phyloP scores from a whole-genome alignment of 1,284 basidiomycete genomes.

The Ustilago xerochloae region DNA sequence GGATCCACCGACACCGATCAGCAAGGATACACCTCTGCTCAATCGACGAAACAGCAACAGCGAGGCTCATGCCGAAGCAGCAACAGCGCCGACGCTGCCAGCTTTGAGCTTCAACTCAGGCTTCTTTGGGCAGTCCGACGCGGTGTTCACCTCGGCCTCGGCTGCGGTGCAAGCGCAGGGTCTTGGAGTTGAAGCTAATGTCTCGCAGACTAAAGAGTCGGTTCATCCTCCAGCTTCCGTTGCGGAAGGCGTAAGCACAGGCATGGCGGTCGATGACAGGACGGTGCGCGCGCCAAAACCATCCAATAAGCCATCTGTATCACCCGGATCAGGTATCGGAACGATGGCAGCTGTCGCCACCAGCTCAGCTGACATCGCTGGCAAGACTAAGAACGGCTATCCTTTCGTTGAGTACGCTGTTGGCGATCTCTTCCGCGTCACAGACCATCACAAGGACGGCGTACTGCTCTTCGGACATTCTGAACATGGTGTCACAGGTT shows the following conservation, averaged over 20 bases:
- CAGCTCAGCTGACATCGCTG: slow-evolving; percentile 14
- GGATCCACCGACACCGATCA: slow-evolving; percentile 43
- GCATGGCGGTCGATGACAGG: background rate
- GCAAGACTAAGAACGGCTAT: slow-evolving; percentile 25
- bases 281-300: background rate
- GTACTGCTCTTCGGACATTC: slow-evolving; percentile 37
- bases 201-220: background rate
- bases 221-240: background rate
- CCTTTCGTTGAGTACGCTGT: slow-evolving; percentile 42
- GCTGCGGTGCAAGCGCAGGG: slow-evolving; percentile 1
- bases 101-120: slow-evolving; percentile 49
- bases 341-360: slow-evolving; percentile 46
- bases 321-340: background rate
- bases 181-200: background rate
- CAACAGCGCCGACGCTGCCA: slow-evolving; percentile 23
- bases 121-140: slow-evolving; percentile 39
- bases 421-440: slow-evolving; percentile 51
- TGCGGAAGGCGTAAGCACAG: background rate
- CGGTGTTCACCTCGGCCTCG: slow-evolving; percentile 15
- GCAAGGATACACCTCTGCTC: slow-evolving; percentile 43
- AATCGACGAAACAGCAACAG: background rate
- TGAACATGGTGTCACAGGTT: slow-evolving; percentile 42
- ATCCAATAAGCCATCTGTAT: background rate
- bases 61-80: too few species aligned
- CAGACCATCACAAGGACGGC: slow-evolving; percentile 15